A percentile compares a stretch with the other conserved stretches of the same genome.
Evolutionary conservation across 2,329 filamentous ascomycete species (phyloP).

Genomic region (Clarireedia hainanense): DNA sequence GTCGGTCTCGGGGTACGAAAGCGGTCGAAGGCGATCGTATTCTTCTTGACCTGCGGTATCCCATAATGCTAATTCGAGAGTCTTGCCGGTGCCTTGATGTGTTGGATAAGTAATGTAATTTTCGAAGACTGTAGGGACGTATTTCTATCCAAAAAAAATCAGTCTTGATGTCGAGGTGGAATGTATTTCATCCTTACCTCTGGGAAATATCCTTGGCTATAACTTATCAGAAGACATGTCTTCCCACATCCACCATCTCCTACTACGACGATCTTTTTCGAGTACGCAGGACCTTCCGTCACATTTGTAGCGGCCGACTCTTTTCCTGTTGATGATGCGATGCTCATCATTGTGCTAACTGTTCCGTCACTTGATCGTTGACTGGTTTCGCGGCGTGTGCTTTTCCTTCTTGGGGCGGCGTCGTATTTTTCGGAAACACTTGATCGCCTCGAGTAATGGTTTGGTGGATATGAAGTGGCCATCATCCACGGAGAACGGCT

Average conservation of each 20-base stretch:
- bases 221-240: conserved; percentile 96
- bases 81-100: conserved; percentile 82
- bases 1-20: conserved; percentile 97
- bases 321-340: conserved; percentile 57
- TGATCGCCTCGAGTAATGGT: conserved; percentile 22
- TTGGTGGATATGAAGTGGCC: conserved; percentile 27
- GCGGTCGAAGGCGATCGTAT: conserved; percentile 89
- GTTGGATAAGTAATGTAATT: conserved; percentile 99
- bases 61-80: conserved; percentile 93
- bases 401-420: conserved; percentile 22
- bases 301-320: conserved; percentile 76
- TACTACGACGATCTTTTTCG: conserved; percentile 98
- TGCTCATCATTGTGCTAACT: conserved; percentile 76
- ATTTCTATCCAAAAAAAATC: conserved; percentile 65
- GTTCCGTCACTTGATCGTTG: conserved; percentile 75
- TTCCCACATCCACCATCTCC: conserved; percentile 97
- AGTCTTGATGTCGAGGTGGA: neutral
- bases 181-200: conserved; percentile 54
- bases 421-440: conserved; percentile 28
- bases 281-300: conserved; percentile 87
- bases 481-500: conserved; percentile 9
- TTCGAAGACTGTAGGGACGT: conserved; percentile 97
- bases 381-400: conserved; percentile 27
- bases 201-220: conserved; percentile 97
- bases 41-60: conserved; percentile 98